A percentile compares a stretch with the other conserved stretches of the same genome.
Conservation (phyloP, 257 asterid genomes). For the Asclepias syriaca region DNA sequence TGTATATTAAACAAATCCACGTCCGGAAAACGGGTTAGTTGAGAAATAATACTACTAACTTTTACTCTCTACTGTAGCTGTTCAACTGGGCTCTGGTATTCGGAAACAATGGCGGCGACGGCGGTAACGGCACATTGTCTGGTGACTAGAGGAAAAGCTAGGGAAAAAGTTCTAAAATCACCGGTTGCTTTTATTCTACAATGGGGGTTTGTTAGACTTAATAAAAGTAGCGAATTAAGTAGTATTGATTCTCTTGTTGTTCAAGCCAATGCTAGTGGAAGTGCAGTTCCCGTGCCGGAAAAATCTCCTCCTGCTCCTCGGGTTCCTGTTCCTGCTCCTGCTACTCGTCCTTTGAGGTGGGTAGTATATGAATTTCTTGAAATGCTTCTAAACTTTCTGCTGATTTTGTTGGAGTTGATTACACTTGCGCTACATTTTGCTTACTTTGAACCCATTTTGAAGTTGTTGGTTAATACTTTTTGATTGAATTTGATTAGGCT, state of each 20-base stretch:
- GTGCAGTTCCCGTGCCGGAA: constrained; percentile 31
- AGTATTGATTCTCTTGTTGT: constrained; percentile 11
- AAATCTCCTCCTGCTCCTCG: constrained; percentile 27
- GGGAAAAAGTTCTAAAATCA: constrained; percentile 20
- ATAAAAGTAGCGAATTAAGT: background rate
- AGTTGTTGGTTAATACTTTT: background rate
- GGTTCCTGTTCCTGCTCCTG: constrained; percentile 23
- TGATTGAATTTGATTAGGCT: background rate
- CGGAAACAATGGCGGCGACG: constrained; percentile 26
- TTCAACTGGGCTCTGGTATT: background rate
- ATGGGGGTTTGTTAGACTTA: background rate
- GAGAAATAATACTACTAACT: too few species aligned
- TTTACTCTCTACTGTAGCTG: too few species aligned
- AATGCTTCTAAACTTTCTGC: constrained; percentile 2
- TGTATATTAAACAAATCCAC: too few species aligned
- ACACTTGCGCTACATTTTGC: background rate
- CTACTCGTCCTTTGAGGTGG: constrained; percentile 21
- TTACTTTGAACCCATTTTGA: background rate
- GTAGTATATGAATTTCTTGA: background rate
- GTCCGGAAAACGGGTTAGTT: too few species aligned
- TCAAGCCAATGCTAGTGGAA: constrained; percentile 24
- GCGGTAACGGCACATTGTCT: constrained; percentile 32
- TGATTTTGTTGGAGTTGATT: background rate
- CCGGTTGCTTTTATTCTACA: background rate
- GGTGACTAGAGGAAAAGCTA: constrained; percentile 30